Evolutionary conservation across 306 rosid genomes (phyloP).

Genomic region (Castanospermum australe): DNA sequence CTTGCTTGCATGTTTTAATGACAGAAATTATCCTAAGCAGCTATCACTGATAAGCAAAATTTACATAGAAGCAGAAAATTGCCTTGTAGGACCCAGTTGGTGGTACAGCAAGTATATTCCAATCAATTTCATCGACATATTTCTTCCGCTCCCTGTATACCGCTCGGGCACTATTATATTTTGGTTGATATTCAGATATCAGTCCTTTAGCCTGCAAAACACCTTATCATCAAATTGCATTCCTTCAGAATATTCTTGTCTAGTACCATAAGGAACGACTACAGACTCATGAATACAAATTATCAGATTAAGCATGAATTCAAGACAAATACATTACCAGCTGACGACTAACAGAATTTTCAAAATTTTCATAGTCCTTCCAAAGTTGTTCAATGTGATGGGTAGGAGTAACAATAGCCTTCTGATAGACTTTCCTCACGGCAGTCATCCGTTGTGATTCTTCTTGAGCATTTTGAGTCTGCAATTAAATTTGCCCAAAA

Average conservation of each 20-base stretch:
- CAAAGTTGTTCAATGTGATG: slow-evolving; percentile 96
- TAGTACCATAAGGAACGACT: slow-evolving; percentile 10
- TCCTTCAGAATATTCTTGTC: not conserved
- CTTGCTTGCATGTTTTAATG: slow-evolving; percentile 22
- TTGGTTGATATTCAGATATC: slow-evolving; percentile 90
- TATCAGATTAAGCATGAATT: slow-evolving; percentile 18
- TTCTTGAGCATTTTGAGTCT: slow-evolving; percentile 74
- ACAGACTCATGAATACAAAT: slow-evolving; percentile 1
- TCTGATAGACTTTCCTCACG: slow-evolving; percentile 80
- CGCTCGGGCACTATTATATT: slow-evolving; percentile 90
- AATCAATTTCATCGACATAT: slow-evolving; percentile 82
- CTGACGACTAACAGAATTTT: slow-evolving; percentile 93
- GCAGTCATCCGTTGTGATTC: slow-evolving; percentile 88
- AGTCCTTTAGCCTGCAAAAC: slow-evolving; percentile 87
- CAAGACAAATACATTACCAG: slow-evolving; percentile 57
- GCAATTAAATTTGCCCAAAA: slow-evolving; percentile 18
- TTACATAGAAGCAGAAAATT: slow-evolving; percentile 35
- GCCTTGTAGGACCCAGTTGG: slow-evolving; percentile 89
- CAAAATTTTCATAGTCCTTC: slow-evolving; percentile 92
- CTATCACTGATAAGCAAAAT: not conserved
- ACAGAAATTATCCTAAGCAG: slow-evolving; percentile 13
- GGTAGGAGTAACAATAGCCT: slow-evolving; percentile 86
- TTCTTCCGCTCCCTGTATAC: slow-evolving; percentile 94
- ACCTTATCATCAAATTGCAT: slow-evolving; percentile 30
- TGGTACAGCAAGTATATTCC: slow-evolving; percentile 94